A percentile compares a stretch with the other conserved stretches of the same genome.
These are phyloP conservation scores for Durio zibethinus DNA, from an alignment of 345 rosid species.

Conservation along the genomic window DNA sequence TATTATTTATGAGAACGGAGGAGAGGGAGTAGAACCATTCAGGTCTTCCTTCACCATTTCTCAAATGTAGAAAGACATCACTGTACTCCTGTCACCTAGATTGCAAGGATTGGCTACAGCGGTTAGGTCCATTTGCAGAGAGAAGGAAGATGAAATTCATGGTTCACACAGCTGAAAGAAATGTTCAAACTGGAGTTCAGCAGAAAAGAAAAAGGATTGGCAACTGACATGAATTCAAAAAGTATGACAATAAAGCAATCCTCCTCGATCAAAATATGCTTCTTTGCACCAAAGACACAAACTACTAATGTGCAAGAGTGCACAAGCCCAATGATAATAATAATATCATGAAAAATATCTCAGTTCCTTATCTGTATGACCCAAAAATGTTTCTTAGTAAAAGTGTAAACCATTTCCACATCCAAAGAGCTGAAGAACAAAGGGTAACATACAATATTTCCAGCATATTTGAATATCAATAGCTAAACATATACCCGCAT, in stretches of 20 bases:
- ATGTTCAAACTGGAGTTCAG: neutral
- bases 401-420: neutral
- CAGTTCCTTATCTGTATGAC: too few species aligned
- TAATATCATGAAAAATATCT: neutral
- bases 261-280: neutral
- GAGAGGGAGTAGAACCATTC: constrained; percentile 40
- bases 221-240: neutral
- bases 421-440: neutral
- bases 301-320: neutral
- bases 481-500: neutral
- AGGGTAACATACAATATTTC: neutral
- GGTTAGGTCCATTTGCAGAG: constrained; percentile 32
- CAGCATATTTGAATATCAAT: neutral
- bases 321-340: neutral
- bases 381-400: neutral
- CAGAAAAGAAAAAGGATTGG: neutral
- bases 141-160: constrained; percentile 25
- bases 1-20: constrained; percentile 29
- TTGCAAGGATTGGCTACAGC: constrained; percentile 25
- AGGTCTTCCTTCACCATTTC: constrained; percentile 40
- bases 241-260: neutral
- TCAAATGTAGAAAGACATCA: constrained; percentile 33
- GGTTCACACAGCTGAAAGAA: constrained; percentile 24
- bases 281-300: neutral
- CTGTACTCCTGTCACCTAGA: constrained; percentile 34